Percentiles rank a stretch among this genome's conserved stretches.
Evolutionary conservation across 192 early-diverging fungal genomes (phyloP).

Genomic region (Chytriomyces sp.): DNA sequence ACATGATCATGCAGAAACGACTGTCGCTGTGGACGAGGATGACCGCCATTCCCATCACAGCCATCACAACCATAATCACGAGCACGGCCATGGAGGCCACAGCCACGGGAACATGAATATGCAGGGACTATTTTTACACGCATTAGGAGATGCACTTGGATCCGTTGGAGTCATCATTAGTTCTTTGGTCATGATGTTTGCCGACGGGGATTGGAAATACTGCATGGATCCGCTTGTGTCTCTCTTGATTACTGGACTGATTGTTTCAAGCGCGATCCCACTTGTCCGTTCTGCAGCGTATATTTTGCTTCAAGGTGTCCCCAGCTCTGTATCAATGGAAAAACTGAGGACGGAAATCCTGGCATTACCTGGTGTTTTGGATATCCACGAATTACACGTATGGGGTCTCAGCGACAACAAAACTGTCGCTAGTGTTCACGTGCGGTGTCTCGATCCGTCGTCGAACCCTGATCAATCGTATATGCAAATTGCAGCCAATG

Average conservation of each 20-base stretch:
- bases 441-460: constrained; percentile 13
- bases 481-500: constrained; percentile 69
- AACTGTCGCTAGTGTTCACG: constrained; percentile 80
- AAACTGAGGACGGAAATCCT: constrained; percentile 57
- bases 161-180: constrained; percentile 85
- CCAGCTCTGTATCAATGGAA: constrained; percentile 67
- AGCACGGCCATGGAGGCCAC: constrained; percentile 56
- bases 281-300: constrained; percentile 72
- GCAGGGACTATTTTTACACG: constrained; percentile 85
- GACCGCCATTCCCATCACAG: constrained; percentile 54
- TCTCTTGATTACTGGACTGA: constrained; percentile 65
- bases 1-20: background rate
- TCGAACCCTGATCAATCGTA: constrained; percentile 50
- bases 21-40: background rate
- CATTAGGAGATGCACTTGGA: constrained; percentile 87
- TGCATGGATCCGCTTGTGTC: constrained; percentile 89
- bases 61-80: constrained; percentile 26
- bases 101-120: constrained; percentile 62
- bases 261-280: constrained; percentile 64
- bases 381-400: constrained; percentile 90
- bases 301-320: constrained; percentile 85
- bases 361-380: constrained; percentile 69
- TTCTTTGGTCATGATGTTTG: constrained; percentile 76
- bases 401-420: constrained; percentile 90
- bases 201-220: constrained; percentile 67